Evolutionary conservation across 2,329 filamentous ascomycete species (phyloP).

Genomic region (Magnaporthales sp.): DNA sequence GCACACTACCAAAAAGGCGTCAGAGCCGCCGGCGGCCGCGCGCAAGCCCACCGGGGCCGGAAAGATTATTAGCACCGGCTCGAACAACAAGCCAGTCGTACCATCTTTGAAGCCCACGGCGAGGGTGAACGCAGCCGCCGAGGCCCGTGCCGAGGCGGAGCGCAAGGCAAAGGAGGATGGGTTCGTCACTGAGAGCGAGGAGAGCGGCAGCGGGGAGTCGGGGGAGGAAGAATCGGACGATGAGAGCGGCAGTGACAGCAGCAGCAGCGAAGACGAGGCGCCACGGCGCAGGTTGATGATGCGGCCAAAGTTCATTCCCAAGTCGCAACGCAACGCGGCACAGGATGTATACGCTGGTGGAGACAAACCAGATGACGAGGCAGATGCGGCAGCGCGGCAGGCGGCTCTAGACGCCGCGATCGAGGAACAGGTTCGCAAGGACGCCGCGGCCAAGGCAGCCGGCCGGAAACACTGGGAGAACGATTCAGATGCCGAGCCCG

Average conservation of each 20-base stretch:
- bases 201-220: conserved; percentile 29
- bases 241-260: conserved; percentile 6
- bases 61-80: conserved; percentile 41
- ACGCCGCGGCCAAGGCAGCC: conserved; percentile 63
- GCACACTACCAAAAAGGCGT: conserved; percentile 13
- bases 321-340: conserved; percentile 37
- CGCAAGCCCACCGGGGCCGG: conserved; percentile 49
- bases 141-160: conserved; percentile 28
- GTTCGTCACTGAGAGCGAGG: conserved; percentile 51
- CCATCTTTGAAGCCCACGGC: conserved; percentile 6
- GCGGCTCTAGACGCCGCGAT: conserved; percentile 71
- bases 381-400: conserved; percentile 52
- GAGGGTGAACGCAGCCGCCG: background rate
- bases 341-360: conserved; percentile 14
- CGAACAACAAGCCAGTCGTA: conserved; percentile 5
- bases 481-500: conserved; percentile 48
- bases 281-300: conserved; percentile 49
- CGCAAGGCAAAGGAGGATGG: conserved; percentile 48
- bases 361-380: conserved; percentile 34
- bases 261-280: conserved; percentile 41
- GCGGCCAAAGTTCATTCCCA: conserved; percentile 55
- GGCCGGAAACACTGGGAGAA: conserved; percentile 86
- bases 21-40: conserved; percentile 19
- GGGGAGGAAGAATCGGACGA: conserved; percentile 16
- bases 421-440: conserved; percentile 80